Conservation (phyloP, 2,329 filamentous ascomycete species). For the Hawksworthiomyces lignivorus region DNA sequence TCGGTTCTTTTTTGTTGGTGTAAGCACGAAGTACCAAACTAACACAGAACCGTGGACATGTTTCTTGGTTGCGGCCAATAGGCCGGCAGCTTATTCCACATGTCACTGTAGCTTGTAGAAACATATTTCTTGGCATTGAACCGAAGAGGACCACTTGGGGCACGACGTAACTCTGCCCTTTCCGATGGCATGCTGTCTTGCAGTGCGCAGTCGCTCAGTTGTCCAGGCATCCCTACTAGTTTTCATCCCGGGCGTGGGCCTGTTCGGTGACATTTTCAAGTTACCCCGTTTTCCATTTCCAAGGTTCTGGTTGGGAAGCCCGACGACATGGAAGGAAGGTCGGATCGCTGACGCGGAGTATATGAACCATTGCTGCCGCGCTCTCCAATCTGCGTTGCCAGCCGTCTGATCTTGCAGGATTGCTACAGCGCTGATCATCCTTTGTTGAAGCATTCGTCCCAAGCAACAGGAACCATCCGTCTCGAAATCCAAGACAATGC, state of each 20-base stretch:
- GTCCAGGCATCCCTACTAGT: background rate
- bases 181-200: too few relatives aligned
- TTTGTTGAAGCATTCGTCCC: too few relatives aligned
- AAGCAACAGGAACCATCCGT: too few relatives aligned
- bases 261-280: conserved; percentile 2
- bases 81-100: conserved; percentile 8
- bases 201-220: too few relatives aligned
- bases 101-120: background rate
- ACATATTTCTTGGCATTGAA: conserved; percentile 2
- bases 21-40: too few relatives aligned
- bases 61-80: too few relatives aligned
- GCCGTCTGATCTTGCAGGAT: conserved; percentile 1
- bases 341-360: background rate
- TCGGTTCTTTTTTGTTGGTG: too few relatives aligned
- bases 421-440: background rate
- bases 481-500: conserved; percentile 8
- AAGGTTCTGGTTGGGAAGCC: background rate
- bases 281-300: conserved; percentile 1
- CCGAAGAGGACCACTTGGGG: background rate
- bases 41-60: too few relatives aligned
- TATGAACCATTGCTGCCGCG: background rate
- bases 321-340: too few relatives aligned
- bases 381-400: too few relatives aligned
- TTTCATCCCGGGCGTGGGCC: background rate
- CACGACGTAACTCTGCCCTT: too few relatives aligned